These are phyloP conservation scores for Colletotrichum tropicale DNA, from an alignment of 2,329 filamentous ascomycete genomes.

Conservation along the genomic window DNA sequence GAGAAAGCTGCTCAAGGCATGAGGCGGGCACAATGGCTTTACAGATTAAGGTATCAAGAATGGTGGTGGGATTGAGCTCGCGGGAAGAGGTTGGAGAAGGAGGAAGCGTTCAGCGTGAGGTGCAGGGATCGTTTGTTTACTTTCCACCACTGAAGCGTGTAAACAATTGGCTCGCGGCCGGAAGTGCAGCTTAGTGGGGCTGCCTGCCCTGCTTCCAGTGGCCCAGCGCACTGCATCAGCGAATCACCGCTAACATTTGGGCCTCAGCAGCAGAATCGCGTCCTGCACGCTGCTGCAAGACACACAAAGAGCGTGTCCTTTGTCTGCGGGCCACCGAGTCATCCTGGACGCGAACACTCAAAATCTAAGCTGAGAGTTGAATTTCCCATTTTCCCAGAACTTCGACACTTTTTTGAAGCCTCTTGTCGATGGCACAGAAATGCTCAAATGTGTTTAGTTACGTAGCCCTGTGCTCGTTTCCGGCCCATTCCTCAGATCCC, in stretches of 20 bases:
- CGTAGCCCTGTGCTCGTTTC: background rate
- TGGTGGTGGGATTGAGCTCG: background rate
- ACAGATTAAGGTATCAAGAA: background rate
- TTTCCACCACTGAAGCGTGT: slow-evolving; percentile 13
- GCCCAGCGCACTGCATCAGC: background rate
- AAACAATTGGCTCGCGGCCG: slow-evolving; percentile 17
- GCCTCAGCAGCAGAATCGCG: background rate
- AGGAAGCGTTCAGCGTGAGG: slow-evolving; percentile 11
- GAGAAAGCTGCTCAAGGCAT: slow-evolving; percentile 15
- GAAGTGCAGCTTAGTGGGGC: slow-evolving; percentile 13
- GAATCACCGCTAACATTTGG: background rate
- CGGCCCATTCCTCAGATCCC: background rate
- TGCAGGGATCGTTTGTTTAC: slow-evolving; percentile 22
- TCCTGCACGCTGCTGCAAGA: background rate
- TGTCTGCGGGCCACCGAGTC: background rate
- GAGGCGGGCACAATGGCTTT: slow-evolving; percentile 11
- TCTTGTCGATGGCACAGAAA: background rate
- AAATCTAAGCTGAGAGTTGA: background rate
- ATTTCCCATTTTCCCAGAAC: background rate
- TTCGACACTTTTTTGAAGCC: background rate
- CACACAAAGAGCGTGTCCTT: slow-evolving; percentile 14
- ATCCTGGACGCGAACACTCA: background rate
- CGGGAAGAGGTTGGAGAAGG: slow-evolving; percentile 2
- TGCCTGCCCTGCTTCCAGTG: background rate
- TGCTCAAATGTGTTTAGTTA: background rate